These are phyloP conservation scores for Boletus mariae DNA, from an alignment of 1,284 basidiomycete species.

Conservation along the genomic window DNA sequence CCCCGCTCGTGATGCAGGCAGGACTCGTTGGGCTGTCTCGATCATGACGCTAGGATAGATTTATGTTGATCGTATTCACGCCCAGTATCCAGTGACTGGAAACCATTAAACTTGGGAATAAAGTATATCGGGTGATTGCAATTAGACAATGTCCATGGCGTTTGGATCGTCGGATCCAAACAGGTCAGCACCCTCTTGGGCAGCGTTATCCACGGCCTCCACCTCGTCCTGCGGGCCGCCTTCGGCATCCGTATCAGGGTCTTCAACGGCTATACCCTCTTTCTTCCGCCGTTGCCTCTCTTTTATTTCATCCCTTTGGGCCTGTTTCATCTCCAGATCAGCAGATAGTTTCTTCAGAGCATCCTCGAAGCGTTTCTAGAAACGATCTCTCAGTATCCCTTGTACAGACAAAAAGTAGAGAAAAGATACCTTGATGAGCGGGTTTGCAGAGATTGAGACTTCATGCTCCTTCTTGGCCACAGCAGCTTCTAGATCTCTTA, in stretches of 20 bases:
- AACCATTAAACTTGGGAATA: background rate
- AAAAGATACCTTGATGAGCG: conserved; percentile 73
- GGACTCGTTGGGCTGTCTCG: conserved; percentile 45
- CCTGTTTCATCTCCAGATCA: conserved; percentile 84
- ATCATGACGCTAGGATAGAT: conserved; percentile 6
- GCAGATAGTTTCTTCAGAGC: conserved; percentile 82
- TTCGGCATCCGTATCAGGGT: conserved; percentile 45
- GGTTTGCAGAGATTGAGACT: conserved; percentile 84
- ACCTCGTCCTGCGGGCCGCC: conserved; percentile 40
- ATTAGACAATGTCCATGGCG: conserved; percentile 43
- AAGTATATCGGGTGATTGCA: background rate
- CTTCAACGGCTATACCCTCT: conserved; percentile 53
- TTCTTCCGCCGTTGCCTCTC: conserved; percentile 66
- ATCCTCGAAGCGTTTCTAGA: conserved; percentile 90
- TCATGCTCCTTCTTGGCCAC: conserved; percentile 84
- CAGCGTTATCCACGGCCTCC: conserved; percentile 27
- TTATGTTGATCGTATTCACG: conserved; percentile 1
- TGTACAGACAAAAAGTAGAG: background rate
- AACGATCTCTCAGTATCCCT: conserved; percentile 5
- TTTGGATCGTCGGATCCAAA: conserved; percentile 55
- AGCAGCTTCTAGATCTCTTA: conserved; percentile 83
- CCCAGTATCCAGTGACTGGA: background rate
- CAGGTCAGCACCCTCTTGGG: conserved; percentile 37
- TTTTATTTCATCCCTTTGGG: conserved; percentile 72
- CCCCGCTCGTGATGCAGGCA: conserved; percentile 66